Base-by-base conservation (phyloP, 2,329 filamentous ascomycete species). In the Byssothecium circinans region DNA sequence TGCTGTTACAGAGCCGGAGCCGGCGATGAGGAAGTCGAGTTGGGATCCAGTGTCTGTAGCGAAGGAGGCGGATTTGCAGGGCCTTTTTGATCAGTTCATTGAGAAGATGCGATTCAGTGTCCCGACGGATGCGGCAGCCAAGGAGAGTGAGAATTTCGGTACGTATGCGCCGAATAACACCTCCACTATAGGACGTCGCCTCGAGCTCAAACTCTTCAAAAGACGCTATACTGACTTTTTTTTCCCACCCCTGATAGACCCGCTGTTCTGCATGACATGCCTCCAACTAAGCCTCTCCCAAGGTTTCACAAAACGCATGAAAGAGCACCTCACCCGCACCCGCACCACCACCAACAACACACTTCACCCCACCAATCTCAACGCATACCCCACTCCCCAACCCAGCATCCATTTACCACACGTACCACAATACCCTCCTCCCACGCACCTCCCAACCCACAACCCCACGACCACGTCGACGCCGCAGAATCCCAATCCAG, bases 11-110 rank as follows among this genome's bases (percentile, higher is more conserved):
- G n/a, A n/a, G 34, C 25, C 32, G 34, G 25, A 6, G 25, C 6
- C 11, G 25, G 25, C 7, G 23, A 19, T 32, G 27, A 23, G 20
- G 15, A n/a, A 14, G 8, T 17, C 40, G 22, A 32, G 33, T 8
- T 62, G 61, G 61, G 41, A 56, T 43, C 54, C 59, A 3, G 29
- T 57, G 10, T 20, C 41, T 2, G 53, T 62, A 8, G 55, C 54
- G 6, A 45, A 46, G 36, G 56, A 58, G 35, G 50, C 50, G 8
- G 45, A 47, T 10, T 36, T 62, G 7, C 36, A 46, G 20, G n/a
- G 43, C 7, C 37, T 58, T 0, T 62, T 61, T 41, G 45, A 56
- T 8, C 25, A 23, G 17, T 55, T 57, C 39, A 37, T 56, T n/a
- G 33, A 56, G 11, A 61, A 55, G 30, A n/a, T 64, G 32, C 36